Percentiles rank a stretch among this genome's conserved stretches.
Evolutionary conservation across 495 filamentous ascomycete genomes (phyloP).

Genomic region (Hypoxylon intermedium): DNA sequence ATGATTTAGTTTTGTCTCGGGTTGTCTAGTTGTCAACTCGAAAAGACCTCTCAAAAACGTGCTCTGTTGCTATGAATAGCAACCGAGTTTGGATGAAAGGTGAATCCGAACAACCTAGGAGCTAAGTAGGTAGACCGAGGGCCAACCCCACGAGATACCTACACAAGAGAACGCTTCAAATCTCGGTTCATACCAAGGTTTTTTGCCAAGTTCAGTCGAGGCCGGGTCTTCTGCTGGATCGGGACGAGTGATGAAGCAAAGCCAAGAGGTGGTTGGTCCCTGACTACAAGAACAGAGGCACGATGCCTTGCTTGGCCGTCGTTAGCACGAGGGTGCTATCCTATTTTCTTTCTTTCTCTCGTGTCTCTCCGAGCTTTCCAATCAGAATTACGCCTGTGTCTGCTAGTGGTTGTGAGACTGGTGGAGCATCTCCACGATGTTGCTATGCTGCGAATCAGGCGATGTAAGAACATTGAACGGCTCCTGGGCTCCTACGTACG

Average conservation of each 20-base stretch:
- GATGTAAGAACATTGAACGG: too few species aligned
- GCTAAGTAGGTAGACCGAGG: background rate
- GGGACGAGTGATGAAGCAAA: conserved; percentile 17
- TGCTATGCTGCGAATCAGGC: too few species aligned
- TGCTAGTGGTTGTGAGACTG: too few species aligned
- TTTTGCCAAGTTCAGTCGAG: conserved; percentile 15
- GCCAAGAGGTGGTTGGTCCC: conserved; percentile 22
- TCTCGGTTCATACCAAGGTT: conserved; percentile 25
- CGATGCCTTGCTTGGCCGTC: conserved; percentile 4
- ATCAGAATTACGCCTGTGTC: too few species aligned
- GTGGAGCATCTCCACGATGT: too few species aligned
- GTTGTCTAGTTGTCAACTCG: background rate
- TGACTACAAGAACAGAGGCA: conserved; percentile 10
- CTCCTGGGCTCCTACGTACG: too few species aligned
- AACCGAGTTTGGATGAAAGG: conserved; percentile 16
- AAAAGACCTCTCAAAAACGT: background rate
- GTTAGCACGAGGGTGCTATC: background rate
- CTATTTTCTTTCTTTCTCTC: background rate
- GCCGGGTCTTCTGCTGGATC: conserved; percentile 6
- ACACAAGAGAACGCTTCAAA: conserved; percentile 1
- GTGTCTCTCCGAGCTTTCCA: background rate
- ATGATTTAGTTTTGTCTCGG: background rate
- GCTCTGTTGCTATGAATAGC: conserved; percentile 19
- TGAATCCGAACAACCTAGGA: background rate
- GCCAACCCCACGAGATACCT: background rate